A percentile compares a stretch with the other conserved stretches of the same genome.
These are phyloP conservation scores for Endothia cerciana DNA, from an alignment of 2,329 filamentous ascomycete species.

Conservation along the genomic window DNA sequence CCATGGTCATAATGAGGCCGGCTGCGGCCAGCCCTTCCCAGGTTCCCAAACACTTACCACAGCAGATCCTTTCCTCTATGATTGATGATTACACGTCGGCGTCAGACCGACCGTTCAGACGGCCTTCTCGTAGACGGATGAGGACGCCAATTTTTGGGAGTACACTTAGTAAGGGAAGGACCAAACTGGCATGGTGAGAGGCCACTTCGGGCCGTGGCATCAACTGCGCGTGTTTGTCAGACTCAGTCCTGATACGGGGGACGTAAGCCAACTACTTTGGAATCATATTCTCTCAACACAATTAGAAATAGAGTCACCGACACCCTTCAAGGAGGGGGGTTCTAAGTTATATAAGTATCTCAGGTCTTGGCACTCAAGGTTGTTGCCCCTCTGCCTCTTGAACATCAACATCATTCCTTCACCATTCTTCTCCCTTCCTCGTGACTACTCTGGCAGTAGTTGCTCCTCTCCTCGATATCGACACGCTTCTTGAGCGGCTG, in stretches of 20 bases:
- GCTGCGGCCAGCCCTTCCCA: background rate
- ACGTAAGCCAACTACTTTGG: background rate
- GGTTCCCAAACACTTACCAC: background rate
- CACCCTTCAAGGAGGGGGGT: background rate
- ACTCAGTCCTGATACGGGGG: background rate
- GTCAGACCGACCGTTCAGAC: background rate
- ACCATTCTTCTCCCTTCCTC: background rate
- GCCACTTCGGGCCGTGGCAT: background rate
- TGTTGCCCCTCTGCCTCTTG: background rate
- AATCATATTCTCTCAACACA: background rate
- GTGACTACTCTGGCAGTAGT: background rate
- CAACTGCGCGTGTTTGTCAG: background rate
- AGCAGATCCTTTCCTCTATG: background rate
- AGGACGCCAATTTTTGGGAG: background rate
- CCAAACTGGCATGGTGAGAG: background rate
- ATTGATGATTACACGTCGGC: background rate
- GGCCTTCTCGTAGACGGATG: background rate
- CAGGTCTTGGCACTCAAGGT: too few relatives aligned
- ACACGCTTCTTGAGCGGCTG: background rate
- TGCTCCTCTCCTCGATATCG: background rate
- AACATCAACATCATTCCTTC: background rate
- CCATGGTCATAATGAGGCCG: too few relatives aligned
- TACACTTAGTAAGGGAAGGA: background rate
- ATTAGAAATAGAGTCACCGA: background rate
- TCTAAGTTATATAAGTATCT: background rate